A percentile compares a stretch with the other conserved stretches of the same genome.
These are phyloP conservation scores for Cyclospora cayetanensis DNA, from an alignment of 169 alveolate genomes.

Conservation along the genomic window DNA sequence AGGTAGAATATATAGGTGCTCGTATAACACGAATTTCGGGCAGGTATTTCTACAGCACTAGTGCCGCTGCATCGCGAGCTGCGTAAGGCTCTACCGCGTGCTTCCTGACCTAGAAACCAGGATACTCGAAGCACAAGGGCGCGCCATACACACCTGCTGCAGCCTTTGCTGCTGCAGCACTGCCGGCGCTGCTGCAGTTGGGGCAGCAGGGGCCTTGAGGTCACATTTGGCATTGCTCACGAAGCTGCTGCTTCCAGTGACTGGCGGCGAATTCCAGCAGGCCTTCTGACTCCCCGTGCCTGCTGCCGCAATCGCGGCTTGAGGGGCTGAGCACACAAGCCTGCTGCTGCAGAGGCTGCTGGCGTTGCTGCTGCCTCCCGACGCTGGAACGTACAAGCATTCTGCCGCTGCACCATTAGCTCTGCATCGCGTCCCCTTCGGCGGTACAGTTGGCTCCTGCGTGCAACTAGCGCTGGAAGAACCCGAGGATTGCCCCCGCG, in stretches of 20 bases:
- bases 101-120: background rate
- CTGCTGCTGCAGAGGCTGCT: background rate
- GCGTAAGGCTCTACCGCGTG: background rate
- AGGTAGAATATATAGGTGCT: too few relatives aligned
- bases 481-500: background rate
- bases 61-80: too few relatives aligned
- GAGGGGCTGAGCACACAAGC: background rate
- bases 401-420: background rate
- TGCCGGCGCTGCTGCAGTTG: background rate
- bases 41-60: too few relatives aligned
- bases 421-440: background rate
- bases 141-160: background rate
- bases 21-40: too few relatives aligned
- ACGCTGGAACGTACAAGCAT: background rate
- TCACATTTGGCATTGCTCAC: background rate
- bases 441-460: background rate
- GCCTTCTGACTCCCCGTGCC: background rate
- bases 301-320: background rate
- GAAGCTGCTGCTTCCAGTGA: background rate
- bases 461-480: background rate
- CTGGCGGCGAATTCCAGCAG: background rate
- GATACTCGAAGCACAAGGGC: background rate
- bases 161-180: background rate
- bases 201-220: background rate
- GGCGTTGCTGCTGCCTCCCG: background rate